phyloP scores from a whole-genome alignment of 2,329 filamentous ascomycete species.

The Aureobasidium sp. region DNA sequence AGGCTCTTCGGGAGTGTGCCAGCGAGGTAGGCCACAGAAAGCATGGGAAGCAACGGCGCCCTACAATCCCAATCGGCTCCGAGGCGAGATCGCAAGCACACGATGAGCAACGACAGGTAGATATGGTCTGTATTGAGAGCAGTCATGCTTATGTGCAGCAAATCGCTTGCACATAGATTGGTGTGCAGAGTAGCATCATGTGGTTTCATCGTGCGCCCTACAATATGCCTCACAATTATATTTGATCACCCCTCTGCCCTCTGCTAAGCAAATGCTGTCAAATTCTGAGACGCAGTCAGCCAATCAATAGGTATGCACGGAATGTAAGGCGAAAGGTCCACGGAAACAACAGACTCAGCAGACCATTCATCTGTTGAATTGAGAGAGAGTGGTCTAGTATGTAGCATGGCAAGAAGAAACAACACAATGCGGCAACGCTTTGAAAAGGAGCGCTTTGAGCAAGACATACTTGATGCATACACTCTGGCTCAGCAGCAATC shows the following conservation, averaged over 20 bases:
- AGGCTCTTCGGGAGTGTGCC: background rate
- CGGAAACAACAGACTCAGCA: background rate
- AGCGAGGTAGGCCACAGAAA: background rate
- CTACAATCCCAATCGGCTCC: background rate
- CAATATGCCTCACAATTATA: background rate
- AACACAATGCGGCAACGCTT: background rate
- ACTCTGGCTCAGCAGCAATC: background rate
- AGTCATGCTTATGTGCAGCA: background rate
- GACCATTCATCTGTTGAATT: background rate
- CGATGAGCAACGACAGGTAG: background rate
- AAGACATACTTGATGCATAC: background rate
- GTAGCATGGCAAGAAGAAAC: background rate
- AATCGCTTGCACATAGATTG: background rate
- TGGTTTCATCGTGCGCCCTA: background rate
- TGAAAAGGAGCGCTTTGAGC: background rate
- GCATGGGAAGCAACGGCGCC: background rate
- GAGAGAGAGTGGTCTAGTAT: background rate
- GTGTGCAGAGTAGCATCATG: background rate
- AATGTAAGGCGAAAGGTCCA: background rate
- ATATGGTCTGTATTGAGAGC: background rate
- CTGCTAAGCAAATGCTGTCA: background rate
- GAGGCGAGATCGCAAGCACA: background rate
- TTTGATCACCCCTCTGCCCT: background rate
- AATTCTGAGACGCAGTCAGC: background rate
- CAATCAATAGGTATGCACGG: background rate